A percentile compares a stretch with the other conserved stretches of the same genome.
phyloP scores from a whole-genome alignment of 192 early-diverging fungal genomes.

The Gigaspora rosea region DNA sequence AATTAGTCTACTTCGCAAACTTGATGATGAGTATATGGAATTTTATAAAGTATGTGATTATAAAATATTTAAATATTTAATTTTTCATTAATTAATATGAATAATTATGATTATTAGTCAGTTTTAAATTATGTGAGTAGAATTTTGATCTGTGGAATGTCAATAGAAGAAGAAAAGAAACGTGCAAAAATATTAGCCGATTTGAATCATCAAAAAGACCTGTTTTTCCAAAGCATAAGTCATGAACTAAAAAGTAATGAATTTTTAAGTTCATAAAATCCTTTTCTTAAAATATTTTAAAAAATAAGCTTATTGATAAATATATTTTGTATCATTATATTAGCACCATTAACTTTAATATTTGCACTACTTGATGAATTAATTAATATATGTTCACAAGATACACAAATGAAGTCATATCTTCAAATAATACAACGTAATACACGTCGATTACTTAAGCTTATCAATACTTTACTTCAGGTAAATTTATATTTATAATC shows the following conservation, averaged over 20 bases:
- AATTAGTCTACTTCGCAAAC: not conserved
- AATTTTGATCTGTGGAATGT: conserved; percentile 36
- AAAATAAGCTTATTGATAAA: too few species aligned
- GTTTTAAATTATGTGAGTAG: conserved; percentile 39
- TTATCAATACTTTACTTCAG: too few species aligned
- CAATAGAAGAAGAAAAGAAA: conserved; percentile 43
- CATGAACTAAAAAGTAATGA: conserved; percentile 37
- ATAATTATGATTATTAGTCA: conserved; percentile 5
- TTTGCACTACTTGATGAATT: conserved; percentile 54
- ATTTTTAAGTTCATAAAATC: too few species aligned
- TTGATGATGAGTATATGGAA: too few species aligned
- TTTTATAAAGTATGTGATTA: too few species aligned
- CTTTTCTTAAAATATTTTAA: too few species aligned
- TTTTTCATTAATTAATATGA: too few species aligned
- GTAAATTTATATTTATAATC: too few species aligned
- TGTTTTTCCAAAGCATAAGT: conserved; percentile 48
- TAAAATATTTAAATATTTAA: not conserved
- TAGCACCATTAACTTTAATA: conserved; percentile 59
- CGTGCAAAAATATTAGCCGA: conserved; percentile 39
- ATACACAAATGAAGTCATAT: not conserved
- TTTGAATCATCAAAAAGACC: conserved; percentile 44
- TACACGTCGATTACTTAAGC: too few species aligned
- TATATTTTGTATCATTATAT: not conserved
- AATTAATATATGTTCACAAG: conserved; percentile 33
- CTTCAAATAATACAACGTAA: too few species aligned